phyloP scores from a whole-genome alignment of 768 basidiomycete species.

The Macrolepiota albuminosa region DNA sequence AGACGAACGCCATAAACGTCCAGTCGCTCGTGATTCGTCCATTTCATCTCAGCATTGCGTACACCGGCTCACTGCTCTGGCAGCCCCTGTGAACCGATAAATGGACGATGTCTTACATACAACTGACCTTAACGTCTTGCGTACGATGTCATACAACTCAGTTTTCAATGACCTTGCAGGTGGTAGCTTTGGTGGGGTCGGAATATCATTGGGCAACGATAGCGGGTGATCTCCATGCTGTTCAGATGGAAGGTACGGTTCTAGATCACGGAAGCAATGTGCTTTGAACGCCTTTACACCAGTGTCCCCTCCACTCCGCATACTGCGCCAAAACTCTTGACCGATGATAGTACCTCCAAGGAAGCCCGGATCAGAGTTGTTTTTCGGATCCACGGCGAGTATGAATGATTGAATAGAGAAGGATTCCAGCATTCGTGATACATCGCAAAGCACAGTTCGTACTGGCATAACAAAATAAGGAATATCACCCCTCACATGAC shows the following conservation, averaged over 20 bases:
- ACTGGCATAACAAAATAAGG: slow-evolving; percentile 30
- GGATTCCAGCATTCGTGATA: slow-evolving; percentile 51
- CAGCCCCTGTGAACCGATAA: background rate
- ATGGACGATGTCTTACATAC: background rate
- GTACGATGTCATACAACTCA: slow-evolving; percentile 51
- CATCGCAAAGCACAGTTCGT: slow-evolving; percentile 38
- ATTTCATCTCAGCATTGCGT: slow-evolving; percentile 71
- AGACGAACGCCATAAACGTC: slow-evolving; percentile 53
- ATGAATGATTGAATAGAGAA: slow-evolving; percentile 57
- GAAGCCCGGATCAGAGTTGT: slow-evolving; percentile 47
- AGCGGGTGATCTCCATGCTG: slow-evolving; percentile 6
- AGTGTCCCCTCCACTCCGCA: slow-evolving; percentile 52
- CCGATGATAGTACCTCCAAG: slow-evolving; percentile 58
- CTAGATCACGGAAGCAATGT: slow-evolving; percentile 31
- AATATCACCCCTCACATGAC: slow-evolving; percentile 6
- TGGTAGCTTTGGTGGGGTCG: slow-evolving; percentile 18
- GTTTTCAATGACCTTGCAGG: slow-evolving; percentile 42
- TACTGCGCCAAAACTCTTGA: slow-evolving; percentile 61
- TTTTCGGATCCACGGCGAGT: slow-evolving; percentile 51
- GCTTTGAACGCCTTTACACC: slow-evolving; percentile 55
- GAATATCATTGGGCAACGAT: background rate
- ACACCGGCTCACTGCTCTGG: slow-evolving; percentile 51
- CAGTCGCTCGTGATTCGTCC: slow-evolving; percentile 61
- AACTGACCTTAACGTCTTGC: slow-evolving; percentile 49
- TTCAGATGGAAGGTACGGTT: slow-evolving; percentile 11